Base-by-base conservation (phyloP, 192 early-diverging fungal genomes). In the Polychytrium aggregatum region DNA sequence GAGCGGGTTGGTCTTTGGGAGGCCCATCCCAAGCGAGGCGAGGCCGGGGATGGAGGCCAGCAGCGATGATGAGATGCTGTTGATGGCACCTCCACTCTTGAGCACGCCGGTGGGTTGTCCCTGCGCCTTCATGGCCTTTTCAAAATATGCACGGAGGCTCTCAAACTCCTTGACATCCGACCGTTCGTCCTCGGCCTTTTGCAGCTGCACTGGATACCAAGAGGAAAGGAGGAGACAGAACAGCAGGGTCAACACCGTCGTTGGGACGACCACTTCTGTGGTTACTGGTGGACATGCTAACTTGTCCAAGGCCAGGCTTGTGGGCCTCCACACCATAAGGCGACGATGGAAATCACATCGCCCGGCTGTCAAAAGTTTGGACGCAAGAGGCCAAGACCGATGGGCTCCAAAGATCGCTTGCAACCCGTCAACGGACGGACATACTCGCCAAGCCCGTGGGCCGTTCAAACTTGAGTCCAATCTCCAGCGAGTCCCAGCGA, bases 391-490 rank as follows among this genome's bases (percentile, higher is more conserved):
- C n/a, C n/a, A n/a, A n/a, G n/a, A n/a, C n/a, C n/a, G n/a, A n/a
- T n/a, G n/a, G n/a, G n/a, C n/a, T n/a, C n/a, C n/a, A n/a, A n/a
- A n/a, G n/a, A n/a, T n/a, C n/a, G n/a, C n/a, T n/a, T n/a, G n/a
- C n/a, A n/a, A n/a, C n/a, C 33, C 34, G 30, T 41, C 31, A 14
- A 6, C 20, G 16, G 21, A 53, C 26, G 16, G 44, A 41, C 60
- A 57, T 77, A 85, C 85, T 60, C 13, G 87, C 85, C 28, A 95
- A 75, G 16, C 95, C 90, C 4, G 90, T 95, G 1, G 92, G 81
- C 44, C 89, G 83, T 51, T 90, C 90, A 76, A 98, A 98, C 28
- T 80, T 77, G 74, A 92, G 75, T n/a, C 79, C 83, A 52, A 92
- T 85, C 40, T 88, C 86, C 39, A 83, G 78, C 26, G 95, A 98